phyloP scores from a whole-genome alignment of 371 early-diverging fungal species.

The Capniomyces stellatus region DNA sequence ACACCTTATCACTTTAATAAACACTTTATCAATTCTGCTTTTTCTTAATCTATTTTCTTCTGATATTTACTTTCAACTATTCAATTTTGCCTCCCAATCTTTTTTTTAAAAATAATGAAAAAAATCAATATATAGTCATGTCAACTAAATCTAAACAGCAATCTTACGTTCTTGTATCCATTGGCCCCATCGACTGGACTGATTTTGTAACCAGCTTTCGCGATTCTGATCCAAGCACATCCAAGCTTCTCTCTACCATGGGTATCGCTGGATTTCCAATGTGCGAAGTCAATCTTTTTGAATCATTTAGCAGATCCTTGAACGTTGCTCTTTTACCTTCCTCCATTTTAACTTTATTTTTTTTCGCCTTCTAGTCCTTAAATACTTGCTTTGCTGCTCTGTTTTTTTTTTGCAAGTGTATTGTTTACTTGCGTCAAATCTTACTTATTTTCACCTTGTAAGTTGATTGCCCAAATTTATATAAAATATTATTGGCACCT shows the following conservation, averaged over 20 bases:
- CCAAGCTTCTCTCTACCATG: slow-evolving; percentile 49
- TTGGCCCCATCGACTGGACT: slow-evolving; percentile 21
- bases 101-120: background rate
- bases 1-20: too few species aligned
- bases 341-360: background rate
- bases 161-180: slow-evolving; percentile 31
- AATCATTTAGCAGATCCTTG: slow-evolving; percentile 37
- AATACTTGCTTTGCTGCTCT: background rate
- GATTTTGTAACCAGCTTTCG: slow-evolving; percentile 39
- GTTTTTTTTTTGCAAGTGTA: background rate
- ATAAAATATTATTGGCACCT: too few species aligned
- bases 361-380: background rate
- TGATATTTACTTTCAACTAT: background rate
- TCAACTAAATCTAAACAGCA: background rate
- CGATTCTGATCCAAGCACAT: slow-evolving; percentile 56
- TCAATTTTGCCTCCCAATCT: too few species aligned
- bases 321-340: slow-evolving; percentile 4
- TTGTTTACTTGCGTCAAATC: background rate
- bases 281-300: slow-evolving; percentile 46
- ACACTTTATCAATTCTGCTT: background rate
- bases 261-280: slow-evolving; percentile 33
- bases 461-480: too few species aligned
- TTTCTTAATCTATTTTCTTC: background rate
- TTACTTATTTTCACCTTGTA: background rate
- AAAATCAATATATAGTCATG: background rate